A percentile compares a stretch with the other conserved stretches of the same genome.
phyloP scores from a whole-genome alignment of 768 basidiomycete genomes.

The Myochromella boudieri region DNA sequence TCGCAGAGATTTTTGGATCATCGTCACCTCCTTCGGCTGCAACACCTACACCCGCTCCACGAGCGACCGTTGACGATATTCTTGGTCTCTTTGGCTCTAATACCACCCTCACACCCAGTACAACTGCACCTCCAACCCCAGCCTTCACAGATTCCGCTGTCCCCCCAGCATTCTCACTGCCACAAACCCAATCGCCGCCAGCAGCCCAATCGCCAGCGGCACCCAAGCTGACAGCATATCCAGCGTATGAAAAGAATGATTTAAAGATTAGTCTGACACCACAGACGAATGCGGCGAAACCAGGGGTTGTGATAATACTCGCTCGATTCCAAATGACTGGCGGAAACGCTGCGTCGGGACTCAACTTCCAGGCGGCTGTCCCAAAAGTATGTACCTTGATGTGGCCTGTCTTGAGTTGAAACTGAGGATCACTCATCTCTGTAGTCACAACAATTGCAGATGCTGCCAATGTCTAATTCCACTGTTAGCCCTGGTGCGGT shows the following conservation, averaged over 20 bases:
- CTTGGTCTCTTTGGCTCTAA: slow-evolving; percentile 77
- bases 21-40: slow-evolving; percentile 38
- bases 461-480: slow-evolving; percentile 94
- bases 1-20: slow-evolving; percentile 89
- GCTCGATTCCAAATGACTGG: slow-evolving; percentile 81
- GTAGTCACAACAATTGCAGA: slow-evolving; percentile 94
- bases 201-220: slow-evolving; percentile 31
- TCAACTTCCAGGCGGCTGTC: slow-evolving; percentile 97
- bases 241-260: slow-evolving; percentile 90
- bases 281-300: slow-evolving; percentile 73
- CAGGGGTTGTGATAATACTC: slow-evolving; percentile 89
- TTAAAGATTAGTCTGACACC: slow-evolving; percentile 89
- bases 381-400: slow-evolving; percentile 65
- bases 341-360: slow-evolving; percentile 46
- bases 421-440: background rate
- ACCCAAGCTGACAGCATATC: slow-evolving; percentile 68
- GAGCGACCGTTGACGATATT: slow-evolving; percentile 82
- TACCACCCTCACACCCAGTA: slow-evolving; percentile 19
- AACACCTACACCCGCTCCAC: slow-evolving; percentile 45
- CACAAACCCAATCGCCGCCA: slow-evolving; percentile 37
- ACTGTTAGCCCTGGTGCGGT: slow-evolving; percentile 73
- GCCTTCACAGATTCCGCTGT: slow-evolving; percentile 14
- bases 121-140: slow-evolving; percentile 18
- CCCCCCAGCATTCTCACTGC: slow-evolving; percentile 36
- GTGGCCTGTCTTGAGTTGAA: background rate